These are phyloP conservation scores for Rhynchosporium secalis DNA, from an alignment of 2,329 filamentous ascomycete species.

Conservation along the genomic window DNA sequence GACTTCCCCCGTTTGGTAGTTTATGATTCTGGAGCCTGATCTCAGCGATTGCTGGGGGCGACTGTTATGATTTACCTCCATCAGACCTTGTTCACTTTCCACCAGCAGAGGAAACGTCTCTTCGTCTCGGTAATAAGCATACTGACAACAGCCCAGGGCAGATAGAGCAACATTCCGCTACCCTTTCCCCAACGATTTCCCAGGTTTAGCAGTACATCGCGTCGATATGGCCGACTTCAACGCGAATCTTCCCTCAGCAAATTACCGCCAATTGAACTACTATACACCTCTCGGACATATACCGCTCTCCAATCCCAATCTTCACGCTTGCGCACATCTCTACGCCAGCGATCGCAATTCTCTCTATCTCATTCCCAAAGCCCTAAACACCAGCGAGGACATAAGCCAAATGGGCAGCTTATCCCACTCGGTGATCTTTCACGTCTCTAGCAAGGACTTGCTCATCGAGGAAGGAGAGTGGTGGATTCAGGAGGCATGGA, in stretches of 20 bases:
- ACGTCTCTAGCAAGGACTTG: slow-evolving; percentile 44
- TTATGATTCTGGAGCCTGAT: no score
- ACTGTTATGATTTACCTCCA: no score
- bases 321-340: slow-evolving; percentile 58
- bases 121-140: not conserved
- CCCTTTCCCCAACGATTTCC: slow-evolving; percentile 27
- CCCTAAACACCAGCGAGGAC: slow-evolving; percentile 45
- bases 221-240: slow-evolving; percentile 54
- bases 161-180: slow-evolving; percentile 8
- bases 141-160: slow-evolving; percentile 10
- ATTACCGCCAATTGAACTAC: slow-evolving; percentile 47
- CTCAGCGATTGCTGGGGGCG: no score
- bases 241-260: slow-evolving; percentile 17
- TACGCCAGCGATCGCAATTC: slow-evolving; percentile 58
- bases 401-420: slow-evolving; percentile 48
- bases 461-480: slow-evolving; percentile 43
- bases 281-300: slow-evolving; percentile 48
- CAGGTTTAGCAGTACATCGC: slow-evolving; percentile 49
- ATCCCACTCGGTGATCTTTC: slow-evolving; percentile 50
- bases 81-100: no score
- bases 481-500: slow-evolving; percentile 52
- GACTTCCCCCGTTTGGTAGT: no score
- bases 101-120: not conserved
- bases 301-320: slow-evolving; percentile 47
- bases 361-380: slow-evolving; percentile 52